Percentiles rank a stretch among this genome's conserved stretches.
Conservation (phyloP, 2,329 filamentous ascomycete species). For the Bipolaris sorokiniana region DNA sequence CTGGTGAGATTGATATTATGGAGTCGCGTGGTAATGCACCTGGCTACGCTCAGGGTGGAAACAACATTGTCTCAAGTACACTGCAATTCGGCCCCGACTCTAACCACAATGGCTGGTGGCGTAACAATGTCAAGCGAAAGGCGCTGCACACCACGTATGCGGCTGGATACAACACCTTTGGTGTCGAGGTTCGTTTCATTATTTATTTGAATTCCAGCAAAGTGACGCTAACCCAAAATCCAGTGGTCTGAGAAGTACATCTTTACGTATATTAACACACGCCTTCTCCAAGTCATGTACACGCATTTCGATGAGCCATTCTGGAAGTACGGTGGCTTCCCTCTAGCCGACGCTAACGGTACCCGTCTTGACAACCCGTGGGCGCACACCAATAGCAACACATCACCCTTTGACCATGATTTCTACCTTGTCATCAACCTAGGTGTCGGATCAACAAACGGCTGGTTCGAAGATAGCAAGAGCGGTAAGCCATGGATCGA, state of each 20-base stretch:
- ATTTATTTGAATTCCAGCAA: neutral
- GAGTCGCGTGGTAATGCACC: conserved; percentile 84
- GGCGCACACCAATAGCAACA: conserved; percentile 64
- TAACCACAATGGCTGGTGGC: conserved; percentile 80
- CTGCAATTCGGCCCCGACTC: conserved; percentile 81
- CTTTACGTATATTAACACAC: conserved; percentile 84
- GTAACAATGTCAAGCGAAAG: conserved; percentile 77
- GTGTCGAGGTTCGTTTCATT: conserved; percentile 63
- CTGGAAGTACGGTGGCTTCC: conserved; percentile 73
- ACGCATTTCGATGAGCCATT: conserved; percentile 71
- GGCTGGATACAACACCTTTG: conserved; percentile 74
- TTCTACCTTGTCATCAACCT: conserved; percentile 81
- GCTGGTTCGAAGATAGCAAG: conserved; percentile 79
- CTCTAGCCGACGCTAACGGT: conserved; percentile 67
- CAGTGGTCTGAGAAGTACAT: conserved; percentile 84
- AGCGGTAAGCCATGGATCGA: conserved; percentile 82
- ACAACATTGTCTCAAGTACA: conserved; percentile 79
- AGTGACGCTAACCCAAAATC: conserved; percentile 6
- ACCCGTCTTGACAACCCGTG: conserved; percentile 69
- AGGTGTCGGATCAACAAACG: conserved; percentile 78
- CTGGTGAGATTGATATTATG: conserved; percentile 83
- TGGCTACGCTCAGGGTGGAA: conserved; percentile 76
- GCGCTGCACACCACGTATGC: conserved; percentile 78
- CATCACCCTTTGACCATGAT: conserved; percentile 75
- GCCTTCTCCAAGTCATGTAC: conserved; percentile 80